Evolutionary conservation across 495 filamentous ascomycete genomes (phyloP).

Genomic region (Penicillium desertorum): DNA sequence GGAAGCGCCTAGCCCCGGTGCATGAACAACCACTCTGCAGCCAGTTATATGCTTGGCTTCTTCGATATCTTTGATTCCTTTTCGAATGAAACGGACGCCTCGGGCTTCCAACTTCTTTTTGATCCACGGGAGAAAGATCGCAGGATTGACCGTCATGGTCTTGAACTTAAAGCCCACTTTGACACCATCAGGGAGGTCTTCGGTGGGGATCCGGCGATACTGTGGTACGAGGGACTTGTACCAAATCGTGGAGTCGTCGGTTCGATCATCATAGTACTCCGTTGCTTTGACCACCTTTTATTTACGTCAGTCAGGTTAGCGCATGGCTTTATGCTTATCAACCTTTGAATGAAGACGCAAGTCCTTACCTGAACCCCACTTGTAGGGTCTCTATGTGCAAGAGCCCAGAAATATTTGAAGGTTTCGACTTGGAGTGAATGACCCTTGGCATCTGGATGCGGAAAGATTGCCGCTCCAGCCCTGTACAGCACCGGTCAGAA

Average conservation of each 20-base stretch:
- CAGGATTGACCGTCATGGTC: constrained; percentile 22
- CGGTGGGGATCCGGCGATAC: constrained; percentile 10
- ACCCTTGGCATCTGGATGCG: constrained; percentile 15
- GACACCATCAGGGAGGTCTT: constrained; percentile 8
- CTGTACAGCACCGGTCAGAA: neutral
- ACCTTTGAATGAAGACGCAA: too few relatives aligned
- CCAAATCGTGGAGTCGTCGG: constrained; percentile 22
- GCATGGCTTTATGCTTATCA: too few relatives aligned
- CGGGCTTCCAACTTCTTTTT: constrained; percentile 13
- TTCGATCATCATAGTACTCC: constrained; percentile 22
- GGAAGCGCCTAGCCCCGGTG: constrained; percentile 16
- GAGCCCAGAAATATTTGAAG: constrained; percentile 23
- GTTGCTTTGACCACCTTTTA: constrained; percentile 6
- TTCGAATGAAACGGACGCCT: constrained; percentile 16
- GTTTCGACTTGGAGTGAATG: constrained; percentile 14
- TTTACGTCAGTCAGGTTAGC: too few relatives aligned
- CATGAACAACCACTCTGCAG: constrained; percentile 15
- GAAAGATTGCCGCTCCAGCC: constrained; percentile 23
- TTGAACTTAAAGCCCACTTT: constrained; percentile 18
- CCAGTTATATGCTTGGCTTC: constrained; percentile 13
- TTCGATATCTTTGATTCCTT: constrained; percentile 10
- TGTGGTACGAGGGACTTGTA: constrained; percentile 20
- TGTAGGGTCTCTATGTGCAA: constrained; percentile 23
- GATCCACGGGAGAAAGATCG: constrained; percentile 17
- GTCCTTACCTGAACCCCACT: constrained; percentile 20